Evolutionary conservation across 148 eudicot species (phyloP), one percentile per base, ranked within the genome.

Genomic region (Fagopyrum homotropicum): DNA sequence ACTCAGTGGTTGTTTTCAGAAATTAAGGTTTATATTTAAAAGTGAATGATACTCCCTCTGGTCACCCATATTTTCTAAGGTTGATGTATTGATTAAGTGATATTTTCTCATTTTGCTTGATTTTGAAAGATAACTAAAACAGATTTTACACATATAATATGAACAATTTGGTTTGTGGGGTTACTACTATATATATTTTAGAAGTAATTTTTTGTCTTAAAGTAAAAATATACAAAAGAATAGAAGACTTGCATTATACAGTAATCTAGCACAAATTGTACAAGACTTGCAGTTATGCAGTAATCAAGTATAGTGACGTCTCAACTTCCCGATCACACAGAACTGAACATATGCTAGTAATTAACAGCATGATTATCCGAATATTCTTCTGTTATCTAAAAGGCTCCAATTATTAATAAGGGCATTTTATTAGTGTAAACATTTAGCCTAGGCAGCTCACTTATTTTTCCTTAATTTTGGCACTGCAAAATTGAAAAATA

Each of bases 51-150:
- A 35, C 40, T 35, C 40, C 40, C 40, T 35, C 40, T 35, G 40
- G 2, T 54, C 6, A 54, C 17, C 57, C 16, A 12, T 40, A 22
- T 22, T 22, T 22, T 22, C 0, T 22, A 22, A 22, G 26, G 26
- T 30, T 35, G 61, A 54, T 6, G 0, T 9, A 8, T 61, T 4
- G 15, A 61, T 43, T 61, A 4, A 10, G 15, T 9, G 43, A 57
- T 15, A 30, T 63, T 29, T 11, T 26, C 15, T 30, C 40, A 35
- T 63, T 63, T 30, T 6, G 16, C 44, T 70, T 16, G n/a, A n/a
- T n/a, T n/a, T 16, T 70, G 73, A 26, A 44, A 43, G 51, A 17
- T 71, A 19, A 59, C 76, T 76, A 71, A 78, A 68, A 73, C 29
- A 16, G 43, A 76, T 75, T 51, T 75, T 15, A n/a, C 49, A 0